Percentiles rank a stretch among this genome's conserved stretches.
phyloP scores from a whole-genome alignment of 441 rosid genomes.

The Gossypium aridum region DNA sequence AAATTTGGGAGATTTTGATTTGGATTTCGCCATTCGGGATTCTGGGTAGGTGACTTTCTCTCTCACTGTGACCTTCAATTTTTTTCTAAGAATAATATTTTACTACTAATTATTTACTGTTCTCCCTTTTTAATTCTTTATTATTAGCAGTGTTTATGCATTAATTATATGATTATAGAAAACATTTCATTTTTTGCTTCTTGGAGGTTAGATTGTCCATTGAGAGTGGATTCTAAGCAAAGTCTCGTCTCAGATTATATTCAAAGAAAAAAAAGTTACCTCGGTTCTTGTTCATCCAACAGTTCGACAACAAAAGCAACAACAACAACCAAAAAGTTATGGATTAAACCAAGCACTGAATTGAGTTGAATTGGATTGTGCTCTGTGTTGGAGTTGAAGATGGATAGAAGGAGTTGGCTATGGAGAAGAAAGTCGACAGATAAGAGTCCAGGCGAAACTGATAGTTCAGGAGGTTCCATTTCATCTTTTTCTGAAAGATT shows the following conservation, averaged over 20 bases:
- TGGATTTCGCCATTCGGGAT: constrained; percentile 10
- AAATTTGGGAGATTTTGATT: constrained; percentile 15
- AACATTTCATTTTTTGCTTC: not conserved
- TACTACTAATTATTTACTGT: not conserved
- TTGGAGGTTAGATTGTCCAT: not conserved
- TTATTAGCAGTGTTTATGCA: not conserved
- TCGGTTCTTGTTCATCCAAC: not conserved
- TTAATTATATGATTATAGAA: not conserved
- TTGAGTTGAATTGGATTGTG: constrained; percentile 9
- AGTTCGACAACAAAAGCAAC: not conserved
- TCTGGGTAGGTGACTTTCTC: not conserved
- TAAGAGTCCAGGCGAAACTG: constrained; percentile 68
- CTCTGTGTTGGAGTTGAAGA: constrained; percentile 30
- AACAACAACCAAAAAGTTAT: not conserved
- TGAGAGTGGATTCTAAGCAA: constrained; percentile 21
- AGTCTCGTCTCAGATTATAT: not conserved
- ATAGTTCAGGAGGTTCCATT: constrained; percentile 54
- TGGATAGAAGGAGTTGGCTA: constrained; percentile 84
- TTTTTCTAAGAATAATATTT: not conserved
- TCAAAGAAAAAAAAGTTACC: not conserved
- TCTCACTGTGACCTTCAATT: not conserved
- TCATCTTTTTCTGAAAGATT: constrained; percentile 76
- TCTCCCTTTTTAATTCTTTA: not conserved
- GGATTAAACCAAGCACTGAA: constrained; percentile 10
- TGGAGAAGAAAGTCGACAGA: constrained; percentile 75